These are phyloP conservation scores for Metschnikowia kunwiensis DNA, from an alignment of 805 yeast species.

Conservation along the genomic window DNA sequence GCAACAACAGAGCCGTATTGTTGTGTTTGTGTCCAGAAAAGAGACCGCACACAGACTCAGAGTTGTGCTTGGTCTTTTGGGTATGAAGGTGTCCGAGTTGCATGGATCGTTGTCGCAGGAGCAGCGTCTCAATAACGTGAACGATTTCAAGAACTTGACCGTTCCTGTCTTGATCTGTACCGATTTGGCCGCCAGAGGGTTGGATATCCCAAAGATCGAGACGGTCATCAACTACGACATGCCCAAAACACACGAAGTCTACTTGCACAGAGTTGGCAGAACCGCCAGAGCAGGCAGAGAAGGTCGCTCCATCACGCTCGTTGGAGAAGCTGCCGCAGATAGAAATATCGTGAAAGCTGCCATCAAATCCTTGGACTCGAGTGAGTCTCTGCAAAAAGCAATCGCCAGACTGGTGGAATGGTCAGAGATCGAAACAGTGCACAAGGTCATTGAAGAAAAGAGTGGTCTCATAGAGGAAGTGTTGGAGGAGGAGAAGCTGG, in stretches of 20 bases:
- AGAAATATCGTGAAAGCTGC: conserved; percentile 90
- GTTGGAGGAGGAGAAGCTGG: conserved; percentile 81
- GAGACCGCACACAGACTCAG: conserved; percentile 86
- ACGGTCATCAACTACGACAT: conserved; percentile 91
- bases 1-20: conserved; percentile 64
- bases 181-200: conserved; percentile 98
- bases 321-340: conserved; percentile 86
- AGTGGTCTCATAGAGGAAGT: conserved; percentile 67
- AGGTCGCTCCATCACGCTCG: conserved; percentile 90
- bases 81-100: conserved; percentile 73
- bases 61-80: conserved; percentile 68
- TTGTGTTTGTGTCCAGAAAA: conserved; percentile 89
- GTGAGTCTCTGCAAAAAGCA: conserved; percentile 47
- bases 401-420: conserved; percentile 93
- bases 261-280: conserved; percentile 97
- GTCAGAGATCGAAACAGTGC: conserved; percentile 71
- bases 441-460: conserved; percentile 59
- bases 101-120: conserved; percentile 88
- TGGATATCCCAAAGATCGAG: conserved; percentile 97
- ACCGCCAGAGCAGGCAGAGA: conserved; percentile 99
- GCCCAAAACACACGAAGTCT: conserved; percentile 90
- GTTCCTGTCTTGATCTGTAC: conserved; percentile 93
- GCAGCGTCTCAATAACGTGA: conserved; percentile 84
- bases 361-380: conserved; percentile 56
- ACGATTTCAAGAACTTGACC: conserved; percentile 72